Evolutionary conservation across 495 filamentous ascomycete genomes (phyloP), one percentile per base, ranked within the genome.

Genomic region (Penicillium argentinense): DNA sequence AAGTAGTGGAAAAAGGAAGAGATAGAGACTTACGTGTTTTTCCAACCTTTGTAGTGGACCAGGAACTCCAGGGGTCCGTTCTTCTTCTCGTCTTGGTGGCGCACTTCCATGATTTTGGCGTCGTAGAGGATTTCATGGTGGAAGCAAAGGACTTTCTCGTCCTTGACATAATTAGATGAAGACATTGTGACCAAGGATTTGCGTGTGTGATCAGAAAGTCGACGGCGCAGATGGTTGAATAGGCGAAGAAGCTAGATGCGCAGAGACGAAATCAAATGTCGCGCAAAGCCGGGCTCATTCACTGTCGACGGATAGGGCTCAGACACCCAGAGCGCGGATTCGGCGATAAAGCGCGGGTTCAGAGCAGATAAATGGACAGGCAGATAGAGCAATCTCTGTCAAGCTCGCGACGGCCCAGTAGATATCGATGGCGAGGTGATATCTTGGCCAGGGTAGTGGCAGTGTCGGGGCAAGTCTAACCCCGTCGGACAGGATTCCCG

Each of bases 1-100:
- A 18, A 18, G 12, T 8, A 21, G 0, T 11, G 17, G 9, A 11
- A 7, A 18, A 21, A 18, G 2, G 2, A 18, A 7, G 4, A 18
- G 33, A 21, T 8, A 9, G 3, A 14, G 7, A 87, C 85, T 68
- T 73, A 89, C 84, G 90, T 96, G 62, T 88, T 88, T 72, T 98
- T 98, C 93, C 93, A 97, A 49, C 93, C 93, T 66, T 97, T 97
- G 72, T 98, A 98, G 67, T 98, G 93, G 37, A 98, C 89, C 51
- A 87, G 87, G 64, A 93, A 98, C 61, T 87, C 82, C 48, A 78
- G 86, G 30, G 83, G 78, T 36, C 84, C 88, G 57, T 86, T 87
- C 67, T 84, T 84, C 66, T 88, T 84, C 17, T 79, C 71, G 30
- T 87, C 75, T 34, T 78, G 76, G 41, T 82, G 77, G 44, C 76